Conservation (phyloP, 1,284 basidiomycete genomes). For the Cutaneotrichosporon sp. region DNA sequence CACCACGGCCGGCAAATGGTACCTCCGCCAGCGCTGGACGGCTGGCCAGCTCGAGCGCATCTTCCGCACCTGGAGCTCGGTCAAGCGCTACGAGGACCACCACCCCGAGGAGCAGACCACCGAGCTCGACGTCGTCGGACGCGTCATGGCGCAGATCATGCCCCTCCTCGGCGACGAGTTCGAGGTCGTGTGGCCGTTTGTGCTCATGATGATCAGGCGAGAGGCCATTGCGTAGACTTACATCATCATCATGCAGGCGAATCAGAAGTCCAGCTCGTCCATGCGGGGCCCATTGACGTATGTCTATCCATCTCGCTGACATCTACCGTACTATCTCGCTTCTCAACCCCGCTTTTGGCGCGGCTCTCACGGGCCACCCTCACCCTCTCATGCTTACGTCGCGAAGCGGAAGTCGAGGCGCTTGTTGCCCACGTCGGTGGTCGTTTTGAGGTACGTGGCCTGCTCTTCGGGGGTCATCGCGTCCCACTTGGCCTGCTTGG, state of each 20-base stretch:
- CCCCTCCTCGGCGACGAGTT: conserved; percentile 51
- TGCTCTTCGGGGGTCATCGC: conserved; percentile 29
- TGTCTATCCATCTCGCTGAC: too few relatives aligned
- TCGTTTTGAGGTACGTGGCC: conserved; percentile 33
- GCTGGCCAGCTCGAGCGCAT: conserved; percentile 69
- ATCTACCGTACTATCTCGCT: too few relatives aligned
- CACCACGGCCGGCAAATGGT: conserved; percentile 57
- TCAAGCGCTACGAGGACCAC: conserved; percentile 68
- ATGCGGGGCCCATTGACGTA: too few relatives aligned
- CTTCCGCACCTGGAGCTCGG: conserved; percentile 69
- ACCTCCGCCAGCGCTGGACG: conserved; percentile 64
- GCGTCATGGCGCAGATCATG: conserved; percentile 62
- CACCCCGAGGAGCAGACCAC: conserved; percentile 62
- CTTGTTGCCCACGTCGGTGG: conserved; percentile 39
- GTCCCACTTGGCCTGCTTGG: conserved; percentile 35
- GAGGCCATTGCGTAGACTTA: not conserved
- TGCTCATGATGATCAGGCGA: conserved; percentile 59
- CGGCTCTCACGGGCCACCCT: too few relatives aligned
- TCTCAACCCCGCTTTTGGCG: too few relatives aligned
- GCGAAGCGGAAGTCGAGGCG: conserved; percentile 22
- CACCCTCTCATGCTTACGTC: not conserved
- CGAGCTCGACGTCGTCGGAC: conserved; percentile 61
- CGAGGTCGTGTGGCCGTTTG: conserved; percentile 71
- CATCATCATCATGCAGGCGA: too few relatives aligned
- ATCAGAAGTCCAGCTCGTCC: too few relatives aligned